phyloP scores from a whole-genome alignment of 805 yeast species.

The Candida germanica region DNA sequence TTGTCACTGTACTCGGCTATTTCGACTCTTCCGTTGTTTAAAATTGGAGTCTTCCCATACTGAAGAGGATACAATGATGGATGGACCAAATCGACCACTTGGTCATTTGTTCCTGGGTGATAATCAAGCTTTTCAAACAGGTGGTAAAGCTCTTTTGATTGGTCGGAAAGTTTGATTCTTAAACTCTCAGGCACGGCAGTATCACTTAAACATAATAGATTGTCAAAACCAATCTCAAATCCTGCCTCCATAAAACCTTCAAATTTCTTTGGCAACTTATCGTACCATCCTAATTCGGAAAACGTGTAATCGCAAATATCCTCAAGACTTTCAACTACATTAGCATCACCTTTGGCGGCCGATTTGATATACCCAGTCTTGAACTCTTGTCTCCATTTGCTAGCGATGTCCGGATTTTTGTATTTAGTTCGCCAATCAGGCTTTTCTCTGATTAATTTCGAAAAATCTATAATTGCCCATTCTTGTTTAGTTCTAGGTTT shows the following conservation, averaged over 20 bases:
- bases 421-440: constrained; percentile 18
- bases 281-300: constrained; percentile 29
- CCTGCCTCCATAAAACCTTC: constrained; percentile 8
- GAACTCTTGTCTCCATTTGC: constrained; percentile 18
- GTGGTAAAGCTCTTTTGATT: constrained; percentile 13
- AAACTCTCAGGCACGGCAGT: constrained; percentile 11
- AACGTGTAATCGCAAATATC: constrained; percentile 17
- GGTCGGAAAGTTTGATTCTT: constrained; percentile 11
- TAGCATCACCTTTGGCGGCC: constrained; percentile 11
- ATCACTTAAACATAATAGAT: constrained; percentile 18
- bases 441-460: constrained; percentile 16
- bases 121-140: constrained; percentile 22
- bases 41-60: constrained; percentile 25
- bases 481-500: constrained; percentile 1
- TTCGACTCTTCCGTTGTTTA: constrained; percentile 4
- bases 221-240: constrained; percentile 19
- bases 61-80: constrained; percentile 37
- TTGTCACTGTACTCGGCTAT: constrained; percentile 10
- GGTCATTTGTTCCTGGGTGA: constrained; percentile 35
- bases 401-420: constrained; percentile 12
- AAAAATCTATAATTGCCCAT: neutral
- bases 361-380: constrained; percentile 4
- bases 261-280: constrained; percentile 11
- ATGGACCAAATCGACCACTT: constrained; percentile 39
- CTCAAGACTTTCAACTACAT: constrained; percentile 8